Percentiles rank a stretch among this genome's conserved stretches.
Evolutionary conservation across 129 eudicot genomes (phyloP).

Genomic region (Erigeron canadensis): DNA sequence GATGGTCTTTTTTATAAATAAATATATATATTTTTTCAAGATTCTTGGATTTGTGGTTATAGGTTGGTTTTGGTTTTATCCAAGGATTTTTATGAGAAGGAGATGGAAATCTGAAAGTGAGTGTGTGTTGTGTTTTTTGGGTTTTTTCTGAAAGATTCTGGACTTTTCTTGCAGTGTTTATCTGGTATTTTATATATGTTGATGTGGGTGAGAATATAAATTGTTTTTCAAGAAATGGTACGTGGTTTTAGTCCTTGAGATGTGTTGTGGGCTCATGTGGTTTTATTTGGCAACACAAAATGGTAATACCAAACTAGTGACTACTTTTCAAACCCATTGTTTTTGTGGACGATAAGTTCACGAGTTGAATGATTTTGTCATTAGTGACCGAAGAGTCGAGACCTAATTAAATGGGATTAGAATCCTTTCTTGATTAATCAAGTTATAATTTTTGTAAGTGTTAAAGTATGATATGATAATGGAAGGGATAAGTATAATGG

Average conservation of each 20-base stretch:
- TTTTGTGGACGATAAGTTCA: neutral
- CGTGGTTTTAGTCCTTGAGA: neutral
- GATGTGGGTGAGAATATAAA: neutral
- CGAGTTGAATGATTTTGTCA: neutral
- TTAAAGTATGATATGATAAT: no score
- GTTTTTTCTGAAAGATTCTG: neutral
- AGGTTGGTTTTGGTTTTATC: neutral
- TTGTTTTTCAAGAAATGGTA: neutral
- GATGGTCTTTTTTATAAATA: neutral
- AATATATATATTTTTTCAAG: neutral
- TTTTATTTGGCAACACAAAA: neutral
- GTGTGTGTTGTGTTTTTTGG: neutral
- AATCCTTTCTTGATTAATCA: no score
- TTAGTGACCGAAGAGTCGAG: no score
- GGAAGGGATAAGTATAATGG: no score
- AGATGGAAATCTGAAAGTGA: neutral
- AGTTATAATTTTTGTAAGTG: no score
- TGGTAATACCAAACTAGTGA: neutral
- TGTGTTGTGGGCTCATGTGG: neutral
- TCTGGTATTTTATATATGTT: neutral
- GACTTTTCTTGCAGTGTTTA: neutral
- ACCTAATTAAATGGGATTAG: no score
- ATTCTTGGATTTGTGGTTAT: neutral
- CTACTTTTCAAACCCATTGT: constrained; percentile 4
- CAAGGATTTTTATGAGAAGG: neutral